Evolutionary conservation across 129 eudicot species (phyloP), one percentile per base, ranked within the genome.

Genomic region (Helichrysum umbraculigerum): DNA sequence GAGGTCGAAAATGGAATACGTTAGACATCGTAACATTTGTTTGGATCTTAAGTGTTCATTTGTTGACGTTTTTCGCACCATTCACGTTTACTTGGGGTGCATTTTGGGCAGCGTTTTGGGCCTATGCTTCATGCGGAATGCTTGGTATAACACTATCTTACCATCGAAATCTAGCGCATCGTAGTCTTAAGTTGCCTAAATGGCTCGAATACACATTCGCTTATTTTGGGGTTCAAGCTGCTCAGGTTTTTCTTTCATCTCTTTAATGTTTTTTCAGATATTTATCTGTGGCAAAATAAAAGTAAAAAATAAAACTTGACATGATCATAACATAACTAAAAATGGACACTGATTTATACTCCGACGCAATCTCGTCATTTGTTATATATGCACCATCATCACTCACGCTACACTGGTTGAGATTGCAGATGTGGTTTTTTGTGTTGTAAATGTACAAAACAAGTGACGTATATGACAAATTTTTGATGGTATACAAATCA

Each of bases 201-300:
- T 90, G 95, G 96, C 96, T 90, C 0, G 98, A 93, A 74, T 93
- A 93, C 72, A 78, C 84, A 10, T 93, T 85, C 74, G 96, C 98
- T 25, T 90, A 93, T 66, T 78, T 88, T 34, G 95, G 92, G 1
- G 90, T 82, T 78, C 91, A 76, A 28, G 88, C 96, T 28, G 84
- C 84, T 80, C 96, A 93, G 98, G 98, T 92, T 22, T 57, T 47
- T 8, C 19, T 61, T 69, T 6, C 0, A 2, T 44, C 4, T 9
- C 25, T 28, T 10, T n/a, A n/a, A n/a, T n/a, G n/a, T n/a, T n/a
- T n/a, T n/a, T n/a, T n/a, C n/a, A n/a, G n/a, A n/a, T n/a, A n/a
- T n/a, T n/a, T n/a, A n/a, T n/a, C n/a, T n/a, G n/a, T n/a, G n/a
- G n/a, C n/a, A n/a, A n/a, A n/a, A n/a, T n/a, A n/a, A n/a, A n/a